phyloP scores from a whole-genome alignment of 192 early-diverging fungal species.

The Coemansia sp. region DNA sequence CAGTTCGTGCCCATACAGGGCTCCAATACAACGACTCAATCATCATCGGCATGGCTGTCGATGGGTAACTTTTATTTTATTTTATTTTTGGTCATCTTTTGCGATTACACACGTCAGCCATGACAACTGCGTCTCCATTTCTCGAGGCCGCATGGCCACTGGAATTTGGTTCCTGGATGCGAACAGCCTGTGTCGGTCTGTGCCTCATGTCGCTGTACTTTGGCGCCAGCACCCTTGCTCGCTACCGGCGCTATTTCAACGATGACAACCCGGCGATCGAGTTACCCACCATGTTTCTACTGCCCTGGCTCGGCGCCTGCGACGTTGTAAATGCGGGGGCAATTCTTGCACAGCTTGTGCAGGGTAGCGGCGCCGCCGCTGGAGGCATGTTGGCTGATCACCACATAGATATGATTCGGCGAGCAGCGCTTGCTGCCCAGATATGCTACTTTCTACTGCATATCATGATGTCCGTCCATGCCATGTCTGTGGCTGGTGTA shows the following conservation, averaged over 20 bases:
- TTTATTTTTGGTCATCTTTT: too few species aligned
- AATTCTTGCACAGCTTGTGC: not conserved
- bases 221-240: constrained; percentile 1
- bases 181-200: not conserved
- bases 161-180: constrained; percentile 9
- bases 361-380: not conserved
- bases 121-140: not conserved
- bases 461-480: constrained; percentile 22
- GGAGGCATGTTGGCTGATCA: not conserved
- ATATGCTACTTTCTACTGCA: constrained; percentile 27
- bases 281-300: constrained; percentile 33
- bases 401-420: constrained; percentile 6
- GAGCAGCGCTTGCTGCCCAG: constrained; percentile 21
- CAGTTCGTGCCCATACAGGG: too few species aligned
- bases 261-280: constrained; percentile 18
- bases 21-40: too few species aligned
- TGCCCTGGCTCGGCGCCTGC: constrained; percentile 31
- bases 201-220: constrained; percentile 20
- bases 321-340: constrained; percentile 11
- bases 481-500: constrained; percentile 16
- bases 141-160: not conserved
- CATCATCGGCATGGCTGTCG: too few species aligned
- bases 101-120: not conserved
- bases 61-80: too few species aligned
- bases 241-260: constrained; percentile 27